Conservation (phyloP, 2,329 filamentous ascomycete species). For the Bisporella sp. region DNA sequence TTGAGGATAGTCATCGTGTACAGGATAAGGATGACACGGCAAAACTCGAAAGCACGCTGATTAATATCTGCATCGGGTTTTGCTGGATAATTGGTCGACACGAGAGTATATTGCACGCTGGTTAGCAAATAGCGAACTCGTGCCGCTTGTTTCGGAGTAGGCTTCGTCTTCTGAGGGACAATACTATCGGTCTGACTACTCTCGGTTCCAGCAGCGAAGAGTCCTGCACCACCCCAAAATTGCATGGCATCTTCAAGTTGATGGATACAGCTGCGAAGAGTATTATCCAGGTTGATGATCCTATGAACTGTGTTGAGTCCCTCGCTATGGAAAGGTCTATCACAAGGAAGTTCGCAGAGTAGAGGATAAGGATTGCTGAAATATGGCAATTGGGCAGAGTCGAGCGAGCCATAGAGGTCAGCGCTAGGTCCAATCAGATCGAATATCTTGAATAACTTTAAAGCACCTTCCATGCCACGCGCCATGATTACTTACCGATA, state of each 20-base stretch:
- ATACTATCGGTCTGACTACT: not conserved
- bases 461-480: not conserved
- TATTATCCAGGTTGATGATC: not conserved
- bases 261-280: not conserved
- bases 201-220: not conserved
- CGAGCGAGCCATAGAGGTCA: not conserved
- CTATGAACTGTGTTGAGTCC: not conserved
- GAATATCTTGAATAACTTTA: not conserved
- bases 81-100: not conserved
- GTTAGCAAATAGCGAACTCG: constrained; percentile 1
- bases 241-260: not conserved
- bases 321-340: not conserved
- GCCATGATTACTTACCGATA: not conserved
- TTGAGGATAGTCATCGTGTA: not conserved
- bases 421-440: not conserved
- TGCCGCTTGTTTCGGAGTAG: not conserved
- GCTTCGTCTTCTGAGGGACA: not conserved
- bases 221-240: not conserved
- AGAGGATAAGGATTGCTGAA: not conserved
- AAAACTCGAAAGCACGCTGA: not conserved
- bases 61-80: not conserved
- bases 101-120: constrained; percentile 3
- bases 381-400: not conserved
- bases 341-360: not conserved
- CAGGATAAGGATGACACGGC: not conserved